Conservation (phyloP, 2,329 filamentous ascomycete genomes). For the Iodosphaeria phyllophila region DNA sequence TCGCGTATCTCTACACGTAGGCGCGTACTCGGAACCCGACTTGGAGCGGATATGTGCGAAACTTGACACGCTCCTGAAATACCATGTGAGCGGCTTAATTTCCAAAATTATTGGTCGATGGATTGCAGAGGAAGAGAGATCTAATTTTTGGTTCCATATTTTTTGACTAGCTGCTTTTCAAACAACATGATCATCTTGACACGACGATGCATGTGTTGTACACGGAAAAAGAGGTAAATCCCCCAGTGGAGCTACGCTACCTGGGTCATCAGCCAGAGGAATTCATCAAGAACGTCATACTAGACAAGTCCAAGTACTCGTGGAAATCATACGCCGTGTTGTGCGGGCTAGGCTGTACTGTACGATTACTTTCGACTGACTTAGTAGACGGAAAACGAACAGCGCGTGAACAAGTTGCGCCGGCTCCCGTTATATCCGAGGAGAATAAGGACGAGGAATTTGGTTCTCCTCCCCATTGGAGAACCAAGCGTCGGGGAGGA, state of each 20-base stretch:
- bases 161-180: not conserved
- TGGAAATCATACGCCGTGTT: not conserved
- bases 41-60: constrained; percentile 1
- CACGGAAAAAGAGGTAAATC: not conserved
- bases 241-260: constrained; percentile 2
- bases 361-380: too few species aligned
- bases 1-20: constrained; percentile 2
- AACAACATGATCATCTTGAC: not conserved
- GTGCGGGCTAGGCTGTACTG: too few species aligned
- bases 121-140: not conserved
- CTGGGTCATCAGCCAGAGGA: constrained; percentile 1
- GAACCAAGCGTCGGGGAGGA: not conserved
- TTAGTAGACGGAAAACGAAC: constrained; percentile 1
- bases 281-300: constrained; percentile 1
- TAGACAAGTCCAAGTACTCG: constrained; percentile 1
- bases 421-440: not conserved
- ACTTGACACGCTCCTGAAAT: constrained; percentile 2
- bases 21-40: constrained; percentile 1
- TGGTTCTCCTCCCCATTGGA: not conserved
- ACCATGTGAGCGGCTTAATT: constrained; percentile 1
- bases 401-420: not conserved
- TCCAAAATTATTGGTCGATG: not conserved
- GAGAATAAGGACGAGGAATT: not conserved
- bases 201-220: constrained; percentile 1
- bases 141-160: not conserved